Conservation (phyloP, 495 filamentous ascomycete genomes). For the Jackrogersella minutella region DNA sequence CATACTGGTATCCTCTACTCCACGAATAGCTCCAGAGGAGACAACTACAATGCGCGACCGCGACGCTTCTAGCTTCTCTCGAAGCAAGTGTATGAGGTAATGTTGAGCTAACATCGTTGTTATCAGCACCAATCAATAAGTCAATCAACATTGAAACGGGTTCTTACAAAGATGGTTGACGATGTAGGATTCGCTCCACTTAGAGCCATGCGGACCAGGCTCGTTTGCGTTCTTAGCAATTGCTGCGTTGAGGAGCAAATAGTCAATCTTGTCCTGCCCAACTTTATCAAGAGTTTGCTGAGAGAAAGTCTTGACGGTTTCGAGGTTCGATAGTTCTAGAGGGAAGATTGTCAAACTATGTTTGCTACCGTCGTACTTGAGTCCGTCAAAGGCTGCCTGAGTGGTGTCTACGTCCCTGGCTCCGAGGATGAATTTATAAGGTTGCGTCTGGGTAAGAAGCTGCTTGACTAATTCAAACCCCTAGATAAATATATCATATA, state of each 20-base stretch:
- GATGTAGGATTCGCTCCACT: slow-evolving; percentile 51
- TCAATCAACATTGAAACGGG: background rate
- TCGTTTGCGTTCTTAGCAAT: slow-evolving; percentile 32
- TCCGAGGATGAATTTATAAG: slow-evolving; percentile 56
- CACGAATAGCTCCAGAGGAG: slow-evolving; percentile 50
- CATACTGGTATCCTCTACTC: slow-evolving; percentile 46
- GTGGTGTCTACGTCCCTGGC: slow-evolving; percentile 49
- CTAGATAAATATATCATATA: slow-evolving; percentile 33
- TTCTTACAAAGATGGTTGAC: slow-evolving; percentile 56
- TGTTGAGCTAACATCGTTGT: slow-evolving; percentile 49
- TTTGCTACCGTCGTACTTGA: slow-evolving; percentile 45
- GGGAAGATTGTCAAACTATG: slow-evolving; percentile 53
- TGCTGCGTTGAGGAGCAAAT: slow-evolving; percentile 54
- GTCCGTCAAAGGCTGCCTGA: slow-evolving; percentile 46
- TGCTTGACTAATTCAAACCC: slow-evolving; percentile 56
- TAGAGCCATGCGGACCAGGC: slow-evolving; percentile 44
- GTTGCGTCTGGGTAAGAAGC: slow-evolving; percentile 49
- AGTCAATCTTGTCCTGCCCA: slow-evolving; percentile 50
- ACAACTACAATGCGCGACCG: slow-evolving; percentile 52
- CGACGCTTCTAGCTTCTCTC: slow-evolving; percentile 49
- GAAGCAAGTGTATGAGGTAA: slow-evolving; percentile 52
- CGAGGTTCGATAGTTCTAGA: slow-evolving; percentile 51
- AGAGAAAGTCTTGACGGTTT: slow-evolving; percentile 49
- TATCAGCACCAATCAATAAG: background rate
- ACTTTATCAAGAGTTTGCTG: slow-evolving; percentile 46